These are phyloP conservation scores for Astrocystis sublimbata DNA, from an alignment of 495 filamentous ascomycete species.

Conservation along the genomic window DNA sequence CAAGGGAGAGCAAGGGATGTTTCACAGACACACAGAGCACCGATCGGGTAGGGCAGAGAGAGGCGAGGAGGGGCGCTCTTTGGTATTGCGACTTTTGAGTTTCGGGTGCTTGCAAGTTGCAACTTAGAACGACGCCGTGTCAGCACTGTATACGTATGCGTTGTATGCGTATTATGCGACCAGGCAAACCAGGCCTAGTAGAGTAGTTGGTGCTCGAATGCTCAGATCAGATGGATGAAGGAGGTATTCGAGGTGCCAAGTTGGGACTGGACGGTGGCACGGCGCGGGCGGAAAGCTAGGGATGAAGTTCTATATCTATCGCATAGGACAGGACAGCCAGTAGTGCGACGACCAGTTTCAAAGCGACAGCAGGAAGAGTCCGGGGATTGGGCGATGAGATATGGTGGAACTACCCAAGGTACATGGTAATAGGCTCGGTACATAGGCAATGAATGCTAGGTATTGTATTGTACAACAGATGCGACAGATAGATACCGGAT, in stretches of 20 bases:
- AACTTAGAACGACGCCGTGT: neutral
- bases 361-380: constrained; percentile 5
- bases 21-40: neutral
- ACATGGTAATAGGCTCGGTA: neutral
- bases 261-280: neutral
- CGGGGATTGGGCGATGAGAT: constrained; percentile 15
- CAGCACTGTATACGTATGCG: constrained; percentile 1
- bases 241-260: neutral
- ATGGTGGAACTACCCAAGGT: neutral
- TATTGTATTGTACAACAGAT: too few species aligned
- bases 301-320: neutral
- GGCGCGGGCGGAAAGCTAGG: neutral
- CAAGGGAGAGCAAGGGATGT: neutral
- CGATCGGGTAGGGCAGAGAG: constrained; percentile 17
- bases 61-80: constrained; percentile 16
- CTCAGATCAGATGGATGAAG: too few species aligned
- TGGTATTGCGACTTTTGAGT: constrained; percentile 1
- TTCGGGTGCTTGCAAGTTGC: neutral
- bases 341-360: constrained; percentile 10
- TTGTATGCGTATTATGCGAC: too few species aligned
- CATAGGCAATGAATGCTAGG: too few species aligned
- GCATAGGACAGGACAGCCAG: neutral
- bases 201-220: neutral
- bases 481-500: too few species aligned
- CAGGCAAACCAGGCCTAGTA: too few species aligned